Evolutionary conservation across 1,284 basidiomycete species (phyloP), one percentile per base, ranked within the genome.

Genomic region (Amylostereum areolatum): DNA sequence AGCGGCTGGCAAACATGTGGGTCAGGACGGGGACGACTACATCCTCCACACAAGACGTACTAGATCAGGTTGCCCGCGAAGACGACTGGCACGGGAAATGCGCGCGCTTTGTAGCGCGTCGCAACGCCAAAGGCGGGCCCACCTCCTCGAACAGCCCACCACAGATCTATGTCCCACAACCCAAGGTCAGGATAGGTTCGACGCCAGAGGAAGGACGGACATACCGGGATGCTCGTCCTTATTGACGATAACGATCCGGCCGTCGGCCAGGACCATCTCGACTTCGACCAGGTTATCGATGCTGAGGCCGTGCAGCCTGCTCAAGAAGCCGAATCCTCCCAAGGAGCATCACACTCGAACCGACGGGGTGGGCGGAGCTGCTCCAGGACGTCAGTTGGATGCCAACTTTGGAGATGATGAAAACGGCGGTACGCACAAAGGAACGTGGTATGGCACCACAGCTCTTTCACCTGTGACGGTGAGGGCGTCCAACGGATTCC

Each of bases 51-150:
- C 34, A n/a, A 45, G 40, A 50, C 52, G 43, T 57, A 92, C 89
- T 90, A 96, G 58, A 96, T 85, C 46, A 95, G 72, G 63, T 93
- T 95, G 8, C 92, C 92, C 11, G 92, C 90, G 57, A 89, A 94
- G 2, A 94, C 91, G 10, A 89, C 81, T 2, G 92, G 89, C 2
- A 95, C 80, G 2, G 91, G 92, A 64, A 79, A 94, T 12, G 92
- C 92, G 60, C 78, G 85, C 24, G 83, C 86, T 57, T 90, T 89
- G 66, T 93, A 93, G 24, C 91, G 78, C 12, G 89, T 93, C n/a
- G 84, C 86, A 46, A 97, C 77, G 11, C 92, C 92, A 42, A 96
- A 78, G 3, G 83, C 80, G 1, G 92, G 77, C 0, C 92, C 93
- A 4, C 88, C 90, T 10, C 93, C 93, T 50, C 92, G 80, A 28